Percentiles rank a stretch among this genome's conserved stretches.
Evolutionary conservation across 2,329 filamentous ascomycete species (phyloP).

Genomic region (Aspergillus sp.): DNA sequence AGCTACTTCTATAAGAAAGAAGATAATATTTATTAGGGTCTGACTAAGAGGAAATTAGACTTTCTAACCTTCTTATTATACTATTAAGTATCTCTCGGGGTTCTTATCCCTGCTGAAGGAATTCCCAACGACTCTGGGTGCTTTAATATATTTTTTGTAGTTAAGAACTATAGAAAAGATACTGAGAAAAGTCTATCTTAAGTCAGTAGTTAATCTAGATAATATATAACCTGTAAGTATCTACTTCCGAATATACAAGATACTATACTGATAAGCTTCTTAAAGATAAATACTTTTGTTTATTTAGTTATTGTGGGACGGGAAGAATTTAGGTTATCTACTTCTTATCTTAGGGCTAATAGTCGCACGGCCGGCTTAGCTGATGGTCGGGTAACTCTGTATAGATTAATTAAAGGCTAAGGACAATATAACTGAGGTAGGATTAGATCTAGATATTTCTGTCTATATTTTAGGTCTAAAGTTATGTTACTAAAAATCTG

Average conservation of each 20-base stretch:
- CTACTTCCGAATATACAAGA: not conserved
- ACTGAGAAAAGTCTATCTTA: not conserved
- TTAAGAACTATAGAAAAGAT: not conserved
- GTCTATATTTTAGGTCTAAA: not conserved
- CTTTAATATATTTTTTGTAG: not conserved
- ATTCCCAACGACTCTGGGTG: not conserved
- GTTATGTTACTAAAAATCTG: not conserved
- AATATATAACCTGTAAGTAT: not conserved
- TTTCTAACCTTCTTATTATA: not conserved
- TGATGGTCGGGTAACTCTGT: not conserved
- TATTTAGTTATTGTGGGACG: not conserved
- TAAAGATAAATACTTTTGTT: not conserved
- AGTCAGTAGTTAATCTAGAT: not conserved
- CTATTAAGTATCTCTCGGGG: not conserved
- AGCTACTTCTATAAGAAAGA: not conserved
- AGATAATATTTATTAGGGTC: not conserved
- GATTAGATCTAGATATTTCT: not conserved
- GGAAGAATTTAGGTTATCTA: not conserved
- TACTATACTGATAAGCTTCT: not conserved
- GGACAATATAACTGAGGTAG: not conserved
- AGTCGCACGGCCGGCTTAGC: not conserved
- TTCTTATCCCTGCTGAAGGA: not conserved
- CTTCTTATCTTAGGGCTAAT: not conserved
- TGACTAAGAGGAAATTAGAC: not conserved
- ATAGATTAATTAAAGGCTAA: not conserved